A percentile compares a stretch with the other conserved stretches of the same genome.
Evolutionary conservation across 768 basidiomycete species (phyloP).

Genomic region (Kwoniella heveanensis): DNA sequence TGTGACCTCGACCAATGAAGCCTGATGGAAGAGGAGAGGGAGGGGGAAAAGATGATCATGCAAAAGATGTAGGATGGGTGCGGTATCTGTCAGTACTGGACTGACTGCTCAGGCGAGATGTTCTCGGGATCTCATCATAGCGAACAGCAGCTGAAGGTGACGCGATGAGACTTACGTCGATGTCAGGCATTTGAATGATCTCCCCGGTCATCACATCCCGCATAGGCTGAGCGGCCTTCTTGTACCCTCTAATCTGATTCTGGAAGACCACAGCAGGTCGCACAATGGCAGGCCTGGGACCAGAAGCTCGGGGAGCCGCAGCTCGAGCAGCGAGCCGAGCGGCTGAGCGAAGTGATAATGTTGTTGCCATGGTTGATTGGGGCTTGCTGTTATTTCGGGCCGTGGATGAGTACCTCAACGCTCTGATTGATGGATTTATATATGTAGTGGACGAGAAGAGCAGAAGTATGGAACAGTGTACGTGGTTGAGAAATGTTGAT

Average conservation of each 20-base stretch:
- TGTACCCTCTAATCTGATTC: conserved; percentile 22
- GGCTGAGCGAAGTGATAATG: not conserved
- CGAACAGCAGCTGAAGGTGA: too few relatives aligned
- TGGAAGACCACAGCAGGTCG: not conserved
- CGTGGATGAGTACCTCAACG: too few relatives aligned
- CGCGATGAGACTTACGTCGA: conserved; percentile 66
- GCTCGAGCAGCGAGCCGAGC: not conserved
- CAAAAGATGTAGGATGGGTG: too few relatives aligned
- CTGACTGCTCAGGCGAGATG: too few relatives aligned
- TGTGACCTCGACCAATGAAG: conserved; percentile 42
- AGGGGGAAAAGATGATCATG: too few relatives aligned
- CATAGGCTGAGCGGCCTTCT: conserved; percentile 25
- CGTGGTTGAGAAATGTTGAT: not conserved
- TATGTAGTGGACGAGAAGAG: not conserved
- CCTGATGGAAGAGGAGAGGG: too few relatives aligned
- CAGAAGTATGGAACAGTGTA: not conserved
- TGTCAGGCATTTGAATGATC: conserved; percentile 60
- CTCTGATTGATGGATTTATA: too few relatives aligned
- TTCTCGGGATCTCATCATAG: too few relatives aligned
- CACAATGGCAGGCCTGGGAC: not conserved
- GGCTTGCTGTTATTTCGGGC: not conserved
- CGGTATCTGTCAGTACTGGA: too few relatives aligned
- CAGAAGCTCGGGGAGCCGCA: not conserved
- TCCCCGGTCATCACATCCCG: conserved; percentile 63
- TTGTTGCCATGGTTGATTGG: not conserved